phyloP scores from a whole-genome alignment of 169 alveolate species.

The Plasmodium coatneyi region DNA sequence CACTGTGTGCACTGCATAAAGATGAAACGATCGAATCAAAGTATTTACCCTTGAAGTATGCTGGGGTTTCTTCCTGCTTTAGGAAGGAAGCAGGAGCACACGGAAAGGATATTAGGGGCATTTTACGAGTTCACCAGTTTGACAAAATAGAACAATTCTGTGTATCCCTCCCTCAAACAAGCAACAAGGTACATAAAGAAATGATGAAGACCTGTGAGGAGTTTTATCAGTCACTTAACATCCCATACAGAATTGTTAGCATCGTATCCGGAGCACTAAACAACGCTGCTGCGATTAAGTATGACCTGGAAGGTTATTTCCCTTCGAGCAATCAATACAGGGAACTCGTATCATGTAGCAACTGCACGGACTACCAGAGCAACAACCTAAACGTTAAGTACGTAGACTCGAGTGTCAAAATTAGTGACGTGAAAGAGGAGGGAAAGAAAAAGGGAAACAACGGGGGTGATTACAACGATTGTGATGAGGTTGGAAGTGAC shows the following conservation, averaged over 20 bases:
- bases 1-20: conserved; percentile 96
- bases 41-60: conserved; percentile 93
- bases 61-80: conserved; percentile 98
- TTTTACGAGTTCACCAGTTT: conserved; percentile 98
- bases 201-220: conserved; percentile 97
- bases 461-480: background rate
- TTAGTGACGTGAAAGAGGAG: background rate
- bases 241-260: conserved; percentile 97
- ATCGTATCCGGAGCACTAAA: conserved; percentile 99
- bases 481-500: conserved; percentile 86
- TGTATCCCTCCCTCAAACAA: conserved; percentile 94
- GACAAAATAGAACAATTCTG: conserved; percentile 99
- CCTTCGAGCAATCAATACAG: conserved; percentile 97
- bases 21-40: conserved; percentile 88
- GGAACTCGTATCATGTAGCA: conserved; percentile 98
- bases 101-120: conserved; percentile 99
- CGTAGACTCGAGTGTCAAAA: conserved; percentile 72
- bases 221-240: conserved; percentile 93
- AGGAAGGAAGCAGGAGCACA: conserved; percentile 99
- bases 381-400: conserved; percentile 80
- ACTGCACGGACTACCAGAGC: conserved; percentile 99
- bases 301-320: conserved; percentile 99
- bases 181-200: conserved; percentile 91
- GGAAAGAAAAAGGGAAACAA: background rate
- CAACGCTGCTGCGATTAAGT: conserved; percentile 99